Conservation (phyloP, 257 asterid genomes). For the Nicotiana noctiflora region DNA sequence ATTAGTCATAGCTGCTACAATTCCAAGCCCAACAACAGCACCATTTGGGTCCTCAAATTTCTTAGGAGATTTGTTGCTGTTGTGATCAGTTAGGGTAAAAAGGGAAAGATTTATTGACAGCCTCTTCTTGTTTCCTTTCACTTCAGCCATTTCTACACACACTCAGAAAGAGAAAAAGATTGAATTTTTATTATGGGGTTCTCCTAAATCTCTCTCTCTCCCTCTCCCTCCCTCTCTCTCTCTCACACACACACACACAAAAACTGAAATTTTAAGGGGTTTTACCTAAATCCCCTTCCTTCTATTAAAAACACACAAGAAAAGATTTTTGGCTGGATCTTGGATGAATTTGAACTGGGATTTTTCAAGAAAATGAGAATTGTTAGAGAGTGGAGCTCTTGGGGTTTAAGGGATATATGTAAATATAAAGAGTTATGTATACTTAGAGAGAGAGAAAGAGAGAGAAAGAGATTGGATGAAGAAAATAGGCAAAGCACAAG, state of each 20-base stretch:
- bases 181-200: not conserved
- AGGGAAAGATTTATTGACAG: slow-evolving; percentile 54
- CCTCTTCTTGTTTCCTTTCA: slow-evolving; percentile 34
- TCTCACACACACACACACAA: not conserved
- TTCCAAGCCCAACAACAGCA: slow-evolving; percentile 67
- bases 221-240: not conserved
- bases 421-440: not conserved
- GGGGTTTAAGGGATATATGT: not conserved
- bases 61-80: slow-evolving; percentile 33
- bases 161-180: not conserved
- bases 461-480: not conserved
- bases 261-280: not conserved
- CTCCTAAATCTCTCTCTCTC: not conserved
- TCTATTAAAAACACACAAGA: not conserved
- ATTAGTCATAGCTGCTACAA: slow-evolving; percentile 52
- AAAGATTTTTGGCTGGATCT: not conserved
- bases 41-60: slow-evolving; percentile 56
- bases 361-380: too few relatives aligned
- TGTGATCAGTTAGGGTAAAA: slow-evolving; percentile 29
- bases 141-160: slow-evolving; percentile 33
- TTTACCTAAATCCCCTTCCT: not conserved
- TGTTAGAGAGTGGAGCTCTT: too few relatives aligned
- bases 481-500: not conserved
- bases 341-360: not conserved
- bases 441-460: not conserved